Evolutionary conservation across 2,329 filamentous ascomycete genomes (phyloP), one percentile per base, ranked within the genome.

Genomic region (Thermochaetoides dissita): DNA sequence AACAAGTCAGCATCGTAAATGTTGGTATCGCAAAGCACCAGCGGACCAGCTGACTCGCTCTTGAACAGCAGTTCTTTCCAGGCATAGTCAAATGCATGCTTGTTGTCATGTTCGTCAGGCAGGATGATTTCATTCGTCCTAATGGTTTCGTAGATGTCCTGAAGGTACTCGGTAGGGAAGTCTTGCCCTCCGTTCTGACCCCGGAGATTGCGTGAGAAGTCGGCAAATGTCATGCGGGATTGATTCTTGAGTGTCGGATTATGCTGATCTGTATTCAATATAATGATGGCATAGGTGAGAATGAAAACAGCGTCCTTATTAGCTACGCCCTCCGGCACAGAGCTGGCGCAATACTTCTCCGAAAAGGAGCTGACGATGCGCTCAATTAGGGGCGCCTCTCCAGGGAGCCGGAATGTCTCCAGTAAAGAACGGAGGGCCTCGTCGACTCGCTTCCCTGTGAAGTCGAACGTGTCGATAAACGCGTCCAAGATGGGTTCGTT

Each of bases 1-100:
- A 98, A 98, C 85, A 98, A 95, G 57, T 98, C 88, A 4, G 88
- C 85, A 60, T 98, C 93, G 60, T 86, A 98, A 34, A 94, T 79
- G 57, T 95, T 96, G 5, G 89, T 94, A 51, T 94, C 74, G 58
- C 87, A 93, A 30, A 89, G 68, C 31, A 82, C 66, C 36, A 96
- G 68, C 40, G 80, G 74, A 1, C 82, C 79, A 1, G 85, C 76
- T 6, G 77, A 76, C 50, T 84, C 79, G 0, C 87, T 81, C 64
- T 96, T 96, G 49, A 87, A 65, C 34, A 96, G 66, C 8, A 98
- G 66, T 60, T 98, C 91, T 59, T 89, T 89, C 91, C 91, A 98
- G 2, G 91, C 89, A 61, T 94, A 91, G 59, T 96, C 89, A 57
- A 96, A 96, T 1, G 87, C 88, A 63, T 94, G 83, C 58, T 89